Base-by-base conservation (phyloP, 192 early-diverging fungal genomes). In the Umbelopsis sp. region DNA sequence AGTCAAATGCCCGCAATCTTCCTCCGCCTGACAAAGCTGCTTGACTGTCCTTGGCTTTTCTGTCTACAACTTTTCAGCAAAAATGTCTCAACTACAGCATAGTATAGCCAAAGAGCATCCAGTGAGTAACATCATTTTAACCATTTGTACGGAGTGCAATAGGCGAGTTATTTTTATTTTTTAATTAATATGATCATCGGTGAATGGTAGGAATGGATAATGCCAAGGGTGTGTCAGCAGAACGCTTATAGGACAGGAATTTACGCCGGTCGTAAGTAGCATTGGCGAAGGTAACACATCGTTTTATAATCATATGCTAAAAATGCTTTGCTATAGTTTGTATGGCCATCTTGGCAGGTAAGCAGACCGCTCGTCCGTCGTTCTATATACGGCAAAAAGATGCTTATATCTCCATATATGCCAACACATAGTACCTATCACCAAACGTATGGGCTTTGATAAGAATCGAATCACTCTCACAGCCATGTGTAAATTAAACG, bases 61-160 rank as follows among this genome's bases (percentile, higher is more conserved):
- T 41, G 37, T 10, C 37, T 6, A 41, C 37, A 9, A 41, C 37
- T 10, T 1, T 41, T 41, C 37, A 41, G 5, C 5, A 41, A 41
- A 41, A 9, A 55, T 55, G 52, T 55, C 52, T 30, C 52, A 55
- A 55, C 20, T 55, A 55, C 52, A 55, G 52, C 22, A 55, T 27
- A 27, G 23, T 55, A 55, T 55, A 27, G 52, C 52, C 13, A 55
- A 55, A 27, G 52, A 55, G 2, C 52, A 55, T 27, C 52, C 52
- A 27, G 52, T 55, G 25, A 55, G 52, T 55, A 55, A 15, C 25
- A 41, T 6, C 10, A 41, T 41, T 1, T 6, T 6, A 9, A 41
- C 0, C 10, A 41, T 41, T 41, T 41, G 37, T 41, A 41, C 7
- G 5, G 5, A 0, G 2, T 41, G 37, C 2, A 27, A 55, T 30